Evolutionary conservation across 257 asterid species (phyloP), one percentile per base, ranked within the genome.

Genomic region (Solanum habrochaites): DNA sequence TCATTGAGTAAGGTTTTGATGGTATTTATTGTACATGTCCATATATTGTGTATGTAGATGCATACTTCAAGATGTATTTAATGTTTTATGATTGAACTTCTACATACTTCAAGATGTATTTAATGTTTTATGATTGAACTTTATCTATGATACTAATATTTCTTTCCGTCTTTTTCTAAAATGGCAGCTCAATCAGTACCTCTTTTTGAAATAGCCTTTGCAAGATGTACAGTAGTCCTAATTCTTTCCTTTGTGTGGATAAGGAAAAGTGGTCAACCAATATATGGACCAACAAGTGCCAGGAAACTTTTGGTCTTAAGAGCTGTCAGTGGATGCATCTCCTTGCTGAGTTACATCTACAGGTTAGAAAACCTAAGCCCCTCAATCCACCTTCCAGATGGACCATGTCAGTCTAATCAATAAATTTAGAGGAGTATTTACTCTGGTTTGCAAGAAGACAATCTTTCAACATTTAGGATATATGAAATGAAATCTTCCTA

Each of bases 171-270:
- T 18, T 80, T 80, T 80, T 52, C 40, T 3, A 27, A 80, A 80
- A 83, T 87, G 87, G 67, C 91, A 91, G 93, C 87, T 89, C 88
- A 91, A 86, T 81, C 91, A 23, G 82, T 91, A 88, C 91, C 93
- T 62, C 93, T 91, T 86, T 89, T 88, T 42, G 93, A 91, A 90
- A 86, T 89, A 73, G 93, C 91, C 83, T 89, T 91, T 86, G 83
- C 93, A 86, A 91, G 93, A 72, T 89, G 93, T 89, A 89, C 90
- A 62, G 70, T 91, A 78, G 87, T 91, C 87, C 86, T 85, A 71
- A 75, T 86, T 82, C 64, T 91, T 85, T 91, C 93, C 32, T 77
- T 86, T 89, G 49, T 91, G 81, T 91, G 93, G 93, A 45, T 91
- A 86, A 89, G 84, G 88, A 88, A 85, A 87, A 91, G 87, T 37